Conservation (phyloP, 305 asterid species). For the Fraxinus nigra region DNA sequence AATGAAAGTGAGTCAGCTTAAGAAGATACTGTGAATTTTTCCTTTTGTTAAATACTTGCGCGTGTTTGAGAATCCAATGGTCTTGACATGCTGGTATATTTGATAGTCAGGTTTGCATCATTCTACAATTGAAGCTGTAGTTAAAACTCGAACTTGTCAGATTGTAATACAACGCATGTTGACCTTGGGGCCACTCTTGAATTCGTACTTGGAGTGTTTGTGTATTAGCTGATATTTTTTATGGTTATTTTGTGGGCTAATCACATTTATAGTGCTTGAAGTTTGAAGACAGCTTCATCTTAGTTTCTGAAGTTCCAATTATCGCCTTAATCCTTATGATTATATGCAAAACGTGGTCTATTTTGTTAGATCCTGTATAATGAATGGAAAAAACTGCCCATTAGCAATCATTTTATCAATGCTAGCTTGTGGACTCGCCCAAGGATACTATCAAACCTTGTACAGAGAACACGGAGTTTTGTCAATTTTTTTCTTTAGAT, state of each 20-base stretch:
- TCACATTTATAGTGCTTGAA: not conserved
- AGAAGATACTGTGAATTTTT: not conserved
- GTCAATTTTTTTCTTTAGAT: not conserved
- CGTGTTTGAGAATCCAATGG: too few species aligned
- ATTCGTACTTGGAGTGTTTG: not conserved
- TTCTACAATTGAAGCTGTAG: not conserved
- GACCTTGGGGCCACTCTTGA: not conserved
- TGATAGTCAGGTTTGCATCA: not conserved
- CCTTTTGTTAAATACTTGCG: too few species aligned
- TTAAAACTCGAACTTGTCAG: not conserved
- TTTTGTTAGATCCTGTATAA: not conserved
- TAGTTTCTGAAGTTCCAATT: not conserved
- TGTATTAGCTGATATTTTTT: not conserved
- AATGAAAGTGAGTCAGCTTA: not conserved
- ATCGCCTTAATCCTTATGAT: not conserved
- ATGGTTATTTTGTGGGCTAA: not conserved
- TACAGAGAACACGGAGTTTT: not conserved
- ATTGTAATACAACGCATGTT: not conserved
- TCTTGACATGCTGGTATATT: not conserved
- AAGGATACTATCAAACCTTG: not conserved
- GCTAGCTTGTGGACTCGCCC: not conserved
- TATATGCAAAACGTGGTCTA: not conserved
- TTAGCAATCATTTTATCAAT: not conserved
- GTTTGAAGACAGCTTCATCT: not conserved
- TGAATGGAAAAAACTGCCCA: not conserved